A percentile compares a stretch with the other conserved stretches of the same genome.
These are phyloP conservation scores for Nakaseomyces uthaithaninus DNA, from an alignment of 1,139 yeast genomes.

Conservation along the genomic window DNA sequence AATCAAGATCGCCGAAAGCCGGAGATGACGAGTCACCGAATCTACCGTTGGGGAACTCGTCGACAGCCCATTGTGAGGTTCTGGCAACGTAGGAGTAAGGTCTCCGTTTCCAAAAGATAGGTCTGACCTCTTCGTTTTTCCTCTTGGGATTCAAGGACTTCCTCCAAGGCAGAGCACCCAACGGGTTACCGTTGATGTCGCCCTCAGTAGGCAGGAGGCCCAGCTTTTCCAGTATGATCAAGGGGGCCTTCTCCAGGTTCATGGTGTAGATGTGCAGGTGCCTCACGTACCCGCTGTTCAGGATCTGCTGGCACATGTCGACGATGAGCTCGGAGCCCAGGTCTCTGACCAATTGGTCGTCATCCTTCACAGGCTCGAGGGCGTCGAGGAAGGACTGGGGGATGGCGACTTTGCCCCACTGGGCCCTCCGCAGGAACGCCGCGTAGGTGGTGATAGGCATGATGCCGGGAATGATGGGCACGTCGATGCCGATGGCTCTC, in stretches of 20 bases:
- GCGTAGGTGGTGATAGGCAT: slow-evolving; percentile 97
- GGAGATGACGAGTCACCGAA: slow-evolving; percentile 95
- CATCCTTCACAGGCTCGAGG: slow-evolving; percentile 80
- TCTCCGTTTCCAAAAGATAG: slow-evolving; percentile 94
- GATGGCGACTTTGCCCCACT: slow-evolving; percentile 79
- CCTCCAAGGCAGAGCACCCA: slow-evolving; percentile 68
- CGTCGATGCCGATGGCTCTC: slow-evolving; percentile 64
- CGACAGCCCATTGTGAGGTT: slow-evolving; percentile 73
- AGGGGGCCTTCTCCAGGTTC: slow-evolving; percentile 86
- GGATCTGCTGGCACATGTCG: slow-evolving; percentile 69
- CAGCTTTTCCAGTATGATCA: slow-evolving; percentile 76
- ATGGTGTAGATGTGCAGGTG: slow-evolving; percentile 94
- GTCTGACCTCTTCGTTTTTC: slow-evolving; percentile 77
- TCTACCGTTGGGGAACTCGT: slow-evolving; percentile 90
- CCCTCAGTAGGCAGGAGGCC: slow-evolving; percentile 40
- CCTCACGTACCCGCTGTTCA: slow-evolving; percentile 64
- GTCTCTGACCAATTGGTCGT: slow-evolving; percentile 81
- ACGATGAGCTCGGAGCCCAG: slow-evolving; percentile 76
- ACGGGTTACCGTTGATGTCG: slow-evolving; percentile 14
- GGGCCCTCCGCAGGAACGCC: slow-evolving; percentile 84
- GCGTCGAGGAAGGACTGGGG: slow-evolving; percentile 66
- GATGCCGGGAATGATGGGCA: slow-evolving; percentile 93
- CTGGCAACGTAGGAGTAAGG: slow-evolving; percentile 83
- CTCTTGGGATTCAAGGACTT: slow-evolving; percentile 78
- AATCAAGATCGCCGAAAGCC: slow-evolving; percentile 80